Evolutionary conservation across 2,329 filamentous ascomycete species (phyloP).

Genomic region (Hymenoscyphus salicellus): DNA sequence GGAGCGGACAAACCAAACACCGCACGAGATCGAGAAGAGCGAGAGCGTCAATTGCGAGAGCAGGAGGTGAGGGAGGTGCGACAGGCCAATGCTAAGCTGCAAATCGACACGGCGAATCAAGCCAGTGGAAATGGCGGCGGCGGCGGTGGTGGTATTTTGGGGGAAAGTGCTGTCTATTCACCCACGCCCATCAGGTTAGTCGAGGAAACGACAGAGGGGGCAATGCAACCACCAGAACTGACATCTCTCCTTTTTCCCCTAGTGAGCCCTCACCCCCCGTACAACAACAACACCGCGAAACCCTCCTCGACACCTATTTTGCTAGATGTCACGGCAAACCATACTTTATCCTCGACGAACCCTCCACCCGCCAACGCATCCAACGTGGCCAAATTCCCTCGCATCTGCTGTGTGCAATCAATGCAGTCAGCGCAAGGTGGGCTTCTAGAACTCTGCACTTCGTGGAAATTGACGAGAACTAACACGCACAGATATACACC

Average conservation of each 20-base stretch:
- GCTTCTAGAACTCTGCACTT: slow-evolving; percentile 1
- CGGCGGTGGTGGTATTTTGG: slow-evolving; percentile 8
- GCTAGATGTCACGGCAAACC: slow-evolving; percentile 75
- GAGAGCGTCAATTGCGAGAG: background rate
- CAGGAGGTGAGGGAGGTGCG: background rate
- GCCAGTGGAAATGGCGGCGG: background rate
- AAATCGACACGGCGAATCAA: slow-evolving; percentile 40
- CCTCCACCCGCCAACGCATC: slow-evolving; percentile 67
- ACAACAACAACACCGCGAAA: slow-evolving; percentile 54
- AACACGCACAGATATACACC: slow-evolving; percentile 60
- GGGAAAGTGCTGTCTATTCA: slow-evolving; percentile 44
- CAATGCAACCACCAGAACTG: slow-evolving; percentile 5
- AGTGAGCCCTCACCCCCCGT: slow-evolving; percentile 49
- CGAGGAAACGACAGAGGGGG: slow-evolving; percentile 18
- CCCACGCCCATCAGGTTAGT: slow-evolving; percentile 41
- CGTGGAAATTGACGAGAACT: slow-evolving; percentile 10
- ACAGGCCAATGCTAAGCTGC: slow-evolving; percentile 15
- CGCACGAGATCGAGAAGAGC: slow-evolving; percentile 25
- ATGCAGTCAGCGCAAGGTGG: slow-evolving; percentile 61
- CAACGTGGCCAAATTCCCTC: slow-evolving; percentile 53
- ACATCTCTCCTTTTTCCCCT: background rate
- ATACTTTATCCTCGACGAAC: slow-evolving; percentile 77
- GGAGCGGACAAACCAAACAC: slow-evolving; percentile 25
- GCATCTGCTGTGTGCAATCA: slow-evolving; percentile 56
- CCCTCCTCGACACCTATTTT: slow-evolving; percentile 76